Evolutionary conservation across 768 basidiomycete species (phyloP).

Genomic region (Exsudoporus frostii): DNA sequence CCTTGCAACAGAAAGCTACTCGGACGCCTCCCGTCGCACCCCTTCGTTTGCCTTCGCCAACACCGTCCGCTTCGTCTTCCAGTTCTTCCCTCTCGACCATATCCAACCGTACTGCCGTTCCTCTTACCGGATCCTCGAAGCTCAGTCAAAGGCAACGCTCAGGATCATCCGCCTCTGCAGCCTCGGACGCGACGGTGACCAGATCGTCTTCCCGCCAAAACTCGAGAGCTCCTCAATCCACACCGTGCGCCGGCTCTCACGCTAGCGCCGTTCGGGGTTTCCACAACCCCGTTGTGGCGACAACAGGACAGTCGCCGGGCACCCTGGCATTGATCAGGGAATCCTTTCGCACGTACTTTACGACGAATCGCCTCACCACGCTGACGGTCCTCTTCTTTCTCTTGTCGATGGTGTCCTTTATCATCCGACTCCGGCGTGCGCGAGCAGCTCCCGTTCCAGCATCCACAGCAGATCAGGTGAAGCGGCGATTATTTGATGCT

Average conservation of each 20-base stretch:
- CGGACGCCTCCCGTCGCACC: slow-evolving; percentile 22
- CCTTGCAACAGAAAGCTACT: slow-evolving; percentile 27
- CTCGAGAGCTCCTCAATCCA: slow-evolving; percentile 3
- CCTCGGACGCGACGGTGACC: slow-evolving; percentile 29
- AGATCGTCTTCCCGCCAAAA: slow-evolving; percentile 8
- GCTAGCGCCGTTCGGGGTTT: slow-evolving; percentile 12
- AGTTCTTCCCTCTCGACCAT: slow-evolving; percentile 65
- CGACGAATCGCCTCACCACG: slow-evolving; percentile 44
- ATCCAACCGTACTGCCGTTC: slow-evolving; percentile 71
- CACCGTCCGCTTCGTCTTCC: slow-evolving; percentile 58
- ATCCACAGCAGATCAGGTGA: slow-evolving; percentile 54
- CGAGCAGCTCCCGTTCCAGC: slow-evolving; percentile 22
- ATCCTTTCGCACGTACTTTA: slow-evolving; percentile 48
- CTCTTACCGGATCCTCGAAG: slow-evolving; percentile 26
- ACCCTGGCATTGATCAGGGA: slow-evolving; percentile 45
- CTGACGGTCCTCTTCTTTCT: slow-evolving; percentile 41
- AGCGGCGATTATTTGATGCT: slow-evolving; percentile 48
- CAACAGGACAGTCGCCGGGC: slow-evolving; percentile 19
- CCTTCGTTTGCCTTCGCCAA: slow-evolving; percentile 41
- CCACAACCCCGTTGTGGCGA: slow-evolving; percentile 9
- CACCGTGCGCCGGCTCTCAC: slow-evolving; percentile 12
- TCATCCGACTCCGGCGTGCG: slow-evolving; percentile 50
- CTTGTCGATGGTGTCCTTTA: slow-evolving; percentile 42
- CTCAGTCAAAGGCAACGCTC: slow-evolving; percentile 14
- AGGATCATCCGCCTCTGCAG: slow-evolving; percentile 21